Base-by-base conservation (phyloP, 805 yeast genomes). In the Candida peoriensis region DNA sequence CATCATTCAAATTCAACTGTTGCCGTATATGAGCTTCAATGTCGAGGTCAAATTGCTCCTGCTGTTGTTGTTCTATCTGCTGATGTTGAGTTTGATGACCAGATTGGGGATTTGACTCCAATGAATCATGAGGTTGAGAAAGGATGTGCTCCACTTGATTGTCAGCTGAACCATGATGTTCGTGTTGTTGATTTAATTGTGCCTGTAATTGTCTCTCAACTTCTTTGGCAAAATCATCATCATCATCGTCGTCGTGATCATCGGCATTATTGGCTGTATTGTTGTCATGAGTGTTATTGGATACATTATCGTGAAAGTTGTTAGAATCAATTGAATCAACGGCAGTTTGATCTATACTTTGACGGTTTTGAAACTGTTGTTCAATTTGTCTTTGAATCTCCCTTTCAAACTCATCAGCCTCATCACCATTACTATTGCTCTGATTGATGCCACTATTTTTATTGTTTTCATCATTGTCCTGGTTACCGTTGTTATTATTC, bases 221-320 rank as follows among this genome's bases (percentile, higher is more conserved):
- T 18, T 51, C 52, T 15, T 51, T 47, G 8, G 53, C 54, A 31
- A 52, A 50, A 12, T 48, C 51, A 24, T 47, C 52, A 20, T 46
- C 52, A n/a, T 47, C 51, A 15, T 34, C 41, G 21, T 32, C 30
- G 22, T 21, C 29, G 19, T 11, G 15, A 19, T 21, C 24, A 25
- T 18, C 31, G 21, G 24, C 29, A 19, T 20, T 24, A 23, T 33
- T 31, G 31, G 30, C 10, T 28, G 35, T 23, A n/a, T n/a, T n/a
- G n/a, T n/a, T n/a, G n/a, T n/a, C n/a, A n/a, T n/a, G n/a, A n/a
- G n/a, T 30, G 32, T 22, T 16, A 23, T 33, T 28, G 10, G 27
- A 18, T 24, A 29, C 36, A 18, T 29, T 27, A 12, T 36, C 14
- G 31, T 20, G 34, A n/a, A n/a, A n/a, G 36, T 8, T 32, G 28